phyloP scores from a whole-genome alignment of 2,329 filamentous ascomycete genomes.

The Xylariaceae sp. region DNA sequence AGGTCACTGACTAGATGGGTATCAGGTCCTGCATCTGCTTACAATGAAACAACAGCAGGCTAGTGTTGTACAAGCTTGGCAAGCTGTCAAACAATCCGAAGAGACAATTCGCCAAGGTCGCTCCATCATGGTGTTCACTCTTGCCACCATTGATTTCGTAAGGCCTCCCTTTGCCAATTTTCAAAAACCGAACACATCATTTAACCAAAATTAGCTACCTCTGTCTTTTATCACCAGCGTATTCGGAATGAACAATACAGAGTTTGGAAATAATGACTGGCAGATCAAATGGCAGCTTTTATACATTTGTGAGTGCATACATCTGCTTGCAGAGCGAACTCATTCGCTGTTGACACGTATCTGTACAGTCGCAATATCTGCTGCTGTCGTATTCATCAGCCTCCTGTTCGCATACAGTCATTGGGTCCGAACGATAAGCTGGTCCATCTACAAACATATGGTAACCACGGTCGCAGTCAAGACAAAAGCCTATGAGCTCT shows the following conservation, averaged over 20 bases:
- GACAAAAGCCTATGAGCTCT: background rate
- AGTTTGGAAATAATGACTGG: background rate
- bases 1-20: background rate
- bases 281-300: background rate
- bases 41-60: slow-evolving; percentile 46
- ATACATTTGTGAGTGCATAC: background rate
- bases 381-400: background rate
- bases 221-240: background rate
- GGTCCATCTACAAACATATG: background rate
- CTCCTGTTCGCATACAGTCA: background rate
- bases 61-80: slow-evolving; percentile 42
- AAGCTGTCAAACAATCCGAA: slow-evolving; percentile 37
- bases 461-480: background rate
- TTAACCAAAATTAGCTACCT: background rate
- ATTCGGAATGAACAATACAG: background rate
- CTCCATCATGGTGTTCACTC: slow-evolving; percentile 45
- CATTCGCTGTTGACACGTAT: background rate
- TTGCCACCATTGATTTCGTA: slow-evolving; percentile 47
- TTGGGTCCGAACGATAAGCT: background rate
- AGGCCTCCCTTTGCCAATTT: slow-evolving; percentile 12
- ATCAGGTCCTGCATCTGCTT: slow-evolving; percentile 40
- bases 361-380: background rate
- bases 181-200: background rate
- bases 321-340: background rate
- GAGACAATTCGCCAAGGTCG: slow-evolving; percentile 41